phyloP scores from a whole-genome alignment of 108 stramenopile species.

The Nannochloropsis salina region DNA sequence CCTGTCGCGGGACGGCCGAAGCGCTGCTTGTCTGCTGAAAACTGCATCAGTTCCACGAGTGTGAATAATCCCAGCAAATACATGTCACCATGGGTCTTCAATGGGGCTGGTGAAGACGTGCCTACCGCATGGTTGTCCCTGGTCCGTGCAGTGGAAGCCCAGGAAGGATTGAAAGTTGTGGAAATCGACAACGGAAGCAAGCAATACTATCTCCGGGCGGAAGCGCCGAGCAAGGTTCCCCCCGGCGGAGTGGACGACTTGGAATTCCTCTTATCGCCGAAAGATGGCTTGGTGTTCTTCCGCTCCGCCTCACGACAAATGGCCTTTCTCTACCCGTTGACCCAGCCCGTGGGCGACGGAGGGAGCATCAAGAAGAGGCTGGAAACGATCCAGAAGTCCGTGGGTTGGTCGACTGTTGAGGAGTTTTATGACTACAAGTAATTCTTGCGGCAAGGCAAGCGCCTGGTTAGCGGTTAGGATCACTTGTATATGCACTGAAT shows the following conservation, averaged over 20 bases:
- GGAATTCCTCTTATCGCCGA: conserved; percentile 75
- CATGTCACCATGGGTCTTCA: conserved; percentile 38
- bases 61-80: conserved; percentile 33
- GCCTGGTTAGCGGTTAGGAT: too few species aligned
- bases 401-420: conserved; percentile 60
- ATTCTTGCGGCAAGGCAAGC: too few species aligned
- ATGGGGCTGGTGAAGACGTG: not conserved
- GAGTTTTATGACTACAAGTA: not conserved
- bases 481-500: too few species aligned
- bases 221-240: conserved; percentile 33
- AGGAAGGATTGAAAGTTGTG: not conserved
- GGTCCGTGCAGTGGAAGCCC: not conserved
- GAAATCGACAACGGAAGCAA: conserved; percentile 14
- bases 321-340: conserved; percentile 80
- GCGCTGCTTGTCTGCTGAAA: conserved; percentile 30
- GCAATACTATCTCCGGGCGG: conserved; percentile 1
- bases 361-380: conserved; percentile 72
- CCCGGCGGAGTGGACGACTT: conserved; percentile 66
- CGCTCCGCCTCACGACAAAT: conserved; percentile 70
- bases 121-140: conserved; percentile 2
- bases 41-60: conserved; percentile 36
- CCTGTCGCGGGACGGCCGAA: not conserved
- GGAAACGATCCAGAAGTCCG: conserved; percentile 63
- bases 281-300: conserved; percentile 75
- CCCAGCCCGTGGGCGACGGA: conserved; percentile 76